These are phyloP conservation scores for Dendrobium huoshanense DNA, from an alignment of 106 monocot species.

Conservation along the genomic window DNA sequence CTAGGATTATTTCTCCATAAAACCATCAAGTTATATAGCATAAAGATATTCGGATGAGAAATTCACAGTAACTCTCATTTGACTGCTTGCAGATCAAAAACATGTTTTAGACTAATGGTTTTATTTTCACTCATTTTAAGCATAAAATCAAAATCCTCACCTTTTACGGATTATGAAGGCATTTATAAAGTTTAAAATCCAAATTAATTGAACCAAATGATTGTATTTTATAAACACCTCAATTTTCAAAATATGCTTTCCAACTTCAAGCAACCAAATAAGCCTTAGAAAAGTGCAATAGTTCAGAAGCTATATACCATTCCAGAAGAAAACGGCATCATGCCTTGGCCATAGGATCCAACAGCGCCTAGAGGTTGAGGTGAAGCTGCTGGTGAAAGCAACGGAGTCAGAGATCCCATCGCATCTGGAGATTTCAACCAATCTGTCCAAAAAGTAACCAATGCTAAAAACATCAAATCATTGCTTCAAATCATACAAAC, in stretches of 20 bases:
- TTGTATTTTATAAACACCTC: neutral
- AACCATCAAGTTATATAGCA: constrained; percentile 2
- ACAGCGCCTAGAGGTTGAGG: constrained; percentile 37
- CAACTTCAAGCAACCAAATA: neutral
- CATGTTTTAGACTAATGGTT: neutral
- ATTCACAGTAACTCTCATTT: neutral
- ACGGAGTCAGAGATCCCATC: constrained; percentile 21
- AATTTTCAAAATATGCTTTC: neutral
- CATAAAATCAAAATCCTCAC: neutral
- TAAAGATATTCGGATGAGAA: neutral
- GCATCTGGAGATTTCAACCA: constrained; percentile 55
- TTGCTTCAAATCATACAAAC: constrained; percentile 31
- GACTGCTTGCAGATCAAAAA: neutral
- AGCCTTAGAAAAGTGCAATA: neutral
- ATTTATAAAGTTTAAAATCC: neutral
- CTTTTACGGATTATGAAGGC: neutral
- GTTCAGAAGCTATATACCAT: constrained; percentile 25
- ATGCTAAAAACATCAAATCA: constrained; percentile 37
- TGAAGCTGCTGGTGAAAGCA: constrained; percentile 44
- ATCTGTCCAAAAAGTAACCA: constrained; percentile 41
- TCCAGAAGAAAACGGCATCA: constrained; percentile 35
- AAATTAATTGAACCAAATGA: neutral
- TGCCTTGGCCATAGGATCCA: constrained; percentile 34
- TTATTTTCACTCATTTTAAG: neutral
- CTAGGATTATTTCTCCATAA: neutral